phyloP scores from a whole-genome alignment of 2,329 filamentous ascomycete species.

The Penicillium sp. region DNA sequence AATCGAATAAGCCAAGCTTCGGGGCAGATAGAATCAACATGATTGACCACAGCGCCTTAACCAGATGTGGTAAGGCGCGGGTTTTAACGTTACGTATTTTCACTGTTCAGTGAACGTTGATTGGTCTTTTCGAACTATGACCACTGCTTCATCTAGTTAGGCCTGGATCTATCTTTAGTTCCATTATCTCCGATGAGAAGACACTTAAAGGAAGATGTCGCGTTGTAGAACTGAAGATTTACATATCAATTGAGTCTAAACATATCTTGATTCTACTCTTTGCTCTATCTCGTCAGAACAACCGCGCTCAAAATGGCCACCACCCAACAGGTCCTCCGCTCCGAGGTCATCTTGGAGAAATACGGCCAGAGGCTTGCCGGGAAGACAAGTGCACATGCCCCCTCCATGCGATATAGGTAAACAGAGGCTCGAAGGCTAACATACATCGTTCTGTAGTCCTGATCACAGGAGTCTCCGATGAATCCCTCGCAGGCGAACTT shows the following conservation, averaged over 20 bases:
- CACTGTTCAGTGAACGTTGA: neutral
- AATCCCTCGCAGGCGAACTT: conserved; percentile 26
- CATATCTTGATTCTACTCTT: neutral
- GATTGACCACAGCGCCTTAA: conserved; percentile 12
- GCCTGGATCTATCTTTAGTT: neutral
- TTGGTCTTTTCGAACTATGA: conserved; percentile 1
- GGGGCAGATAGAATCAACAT: too few relatives aligned
- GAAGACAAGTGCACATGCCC: conserved; percentile 15
- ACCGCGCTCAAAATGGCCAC: conserved; percentile 6
- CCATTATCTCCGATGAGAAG: neutral
- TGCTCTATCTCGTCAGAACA: neutral
- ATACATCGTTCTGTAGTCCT: conserved; percentile 12
- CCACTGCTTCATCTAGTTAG: too few relatives aligned
- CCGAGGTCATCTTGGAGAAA: conserved; percentile 19
- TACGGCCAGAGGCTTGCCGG: conserved; percentile 19
- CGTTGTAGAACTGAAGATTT: neutral
- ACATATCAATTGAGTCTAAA: neutral
- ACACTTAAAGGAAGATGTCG: neutral
- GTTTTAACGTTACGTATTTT: too few relatives aligned
- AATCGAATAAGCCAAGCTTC: too few relatives aligned
- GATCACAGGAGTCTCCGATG: conserved; percentile 24
- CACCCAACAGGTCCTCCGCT: conserved; percentile 17
- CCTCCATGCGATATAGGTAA: neutral
- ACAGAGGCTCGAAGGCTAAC: too few relatives aligned
- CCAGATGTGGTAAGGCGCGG: neutral